These are phyloP conservation scores for Beauveria medogensis DNA, from an alignment of 2,329 filamentous ascomycete species.

Conservation along the genomic window DNA sequence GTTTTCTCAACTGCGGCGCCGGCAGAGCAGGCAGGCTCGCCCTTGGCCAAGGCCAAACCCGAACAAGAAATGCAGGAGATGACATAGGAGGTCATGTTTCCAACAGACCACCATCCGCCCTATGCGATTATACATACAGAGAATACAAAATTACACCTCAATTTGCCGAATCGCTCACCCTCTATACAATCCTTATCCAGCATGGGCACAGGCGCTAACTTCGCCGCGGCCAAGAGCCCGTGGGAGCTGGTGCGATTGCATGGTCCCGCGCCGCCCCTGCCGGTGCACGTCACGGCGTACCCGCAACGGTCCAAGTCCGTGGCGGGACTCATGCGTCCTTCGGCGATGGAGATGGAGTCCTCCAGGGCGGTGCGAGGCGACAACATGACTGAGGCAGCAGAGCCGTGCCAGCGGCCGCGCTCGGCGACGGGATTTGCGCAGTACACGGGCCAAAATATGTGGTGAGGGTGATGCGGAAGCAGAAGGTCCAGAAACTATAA, in stretches of 20 bases:
- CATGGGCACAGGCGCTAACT: constrained; percentile 1
- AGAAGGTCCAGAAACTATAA: background rate
- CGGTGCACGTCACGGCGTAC: background rate
- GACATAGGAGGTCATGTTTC: constrained; percentile 36
- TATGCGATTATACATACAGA: constrained; percentile 26
- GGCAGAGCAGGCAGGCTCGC: constrained; percentile 21
- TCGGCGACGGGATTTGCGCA: background rate
- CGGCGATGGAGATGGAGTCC: background rate
- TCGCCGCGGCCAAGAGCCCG: constrained; percentile 5
- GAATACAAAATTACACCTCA: constrained; percentile 17
- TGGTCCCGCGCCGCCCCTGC: background rate
- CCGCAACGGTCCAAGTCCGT: constrained; percentile 1
- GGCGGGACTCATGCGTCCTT: background rate
- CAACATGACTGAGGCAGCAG: background rate
- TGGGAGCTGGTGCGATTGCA: constrained; percentile 16
- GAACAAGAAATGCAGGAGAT: constrained; percentile 39
- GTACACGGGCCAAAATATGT: background rate
- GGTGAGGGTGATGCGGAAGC: constrained; percentile 2
- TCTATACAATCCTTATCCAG: constrained; percentile 6
- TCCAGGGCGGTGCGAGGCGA: background rate
- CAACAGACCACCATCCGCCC: constrained; percentile 21
- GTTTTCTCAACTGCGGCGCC: constrained; percentile 25
- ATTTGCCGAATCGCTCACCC: background rate
- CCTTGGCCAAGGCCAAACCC: constrained; percentile 18
- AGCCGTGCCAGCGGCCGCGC: background rate